Evolutionary conservation across 2,329 filamentous ascomycete species (phyloP).

Genomic region (Macrophomina pseudophaseolina): DNA sequence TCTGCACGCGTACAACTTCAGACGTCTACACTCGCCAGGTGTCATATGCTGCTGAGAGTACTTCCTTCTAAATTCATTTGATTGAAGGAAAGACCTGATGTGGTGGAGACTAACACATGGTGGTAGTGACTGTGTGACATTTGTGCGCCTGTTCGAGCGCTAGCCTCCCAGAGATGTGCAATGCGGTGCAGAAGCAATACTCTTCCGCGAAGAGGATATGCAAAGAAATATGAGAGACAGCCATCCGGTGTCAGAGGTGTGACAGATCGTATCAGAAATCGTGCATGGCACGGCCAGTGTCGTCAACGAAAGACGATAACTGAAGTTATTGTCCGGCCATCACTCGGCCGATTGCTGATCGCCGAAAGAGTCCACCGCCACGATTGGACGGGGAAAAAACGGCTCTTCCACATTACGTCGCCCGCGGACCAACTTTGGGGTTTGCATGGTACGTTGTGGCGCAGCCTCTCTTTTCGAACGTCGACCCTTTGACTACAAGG

Average conservation of each 20-base stretch:
- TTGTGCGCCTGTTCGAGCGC: background rate
- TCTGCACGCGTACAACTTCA: background rate
- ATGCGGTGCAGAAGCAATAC: slow-evolving; percentile 4
- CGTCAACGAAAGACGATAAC: background rate
- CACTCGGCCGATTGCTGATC: background rate
- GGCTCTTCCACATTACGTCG: background rate
- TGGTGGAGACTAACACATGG: background rate
- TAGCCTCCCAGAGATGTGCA: background rate
- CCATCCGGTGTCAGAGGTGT: background rate
- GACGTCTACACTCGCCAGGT: background rate
- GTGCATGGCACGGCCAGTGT: background rate
- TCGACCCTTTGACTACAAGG: background rate
- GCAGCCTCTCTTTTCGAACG: background rate
- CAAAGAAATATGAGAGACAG: background rate
- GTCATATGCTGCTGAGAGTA: background rate
- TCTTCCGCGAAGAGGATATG: background rate
- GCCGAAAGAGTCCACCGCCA: background rate
- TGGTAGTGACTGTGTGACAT: slow-evolving; percentile 9
- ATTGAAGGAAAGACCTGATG: background rate
- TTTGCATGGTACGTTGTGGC: background rate
- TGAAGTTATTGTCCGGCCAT: background rate
- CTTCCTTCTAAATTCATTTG: background rate
- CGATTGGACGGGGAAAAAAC: background rate
- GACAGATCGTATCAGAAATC: slow-evolving; percentile 6
- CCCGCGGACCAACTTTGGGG: no score